A percentile compares a stretch with the other conserved stretches of the same genome.
These are phyloP conservation scores for Lipomyces mesembrius DNA, from an alignment of 805 yeast species.

Conservation along the genomic window DNA sequence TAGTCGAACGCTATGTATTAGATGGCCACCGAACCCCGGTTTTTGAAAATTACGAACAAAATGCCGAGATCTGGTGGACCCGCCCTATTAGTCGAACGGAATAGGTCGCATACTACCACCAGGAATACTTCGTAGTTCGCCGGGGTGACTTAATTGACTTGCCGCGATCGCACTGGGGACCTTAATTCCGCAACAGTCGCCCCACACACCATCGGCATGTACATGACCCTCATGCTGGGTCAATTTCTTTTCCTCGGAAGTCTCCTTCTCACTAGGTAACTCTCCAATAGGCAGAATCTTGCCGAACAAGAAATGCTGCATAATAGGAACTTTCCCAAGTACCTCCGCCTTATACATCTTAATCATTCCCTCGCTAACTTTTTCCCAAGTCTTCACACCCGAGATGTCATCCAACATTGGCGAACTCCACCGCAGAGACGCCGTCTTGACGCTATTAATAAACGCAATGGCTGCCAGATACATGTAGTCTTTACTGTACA, in stretches of 20 bases:
- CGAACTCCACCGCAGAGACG: conserved; percentile 91
- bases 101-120: conserved; percentile 27
- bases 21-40: too few relatives aligned
- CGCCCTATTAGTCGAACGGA: conserved; percentile 39
- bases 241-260: conserved; percentile 2
- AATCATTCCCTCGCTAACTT: conserved; percentile 90
- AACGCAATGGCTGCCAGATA: conserved; percentile 88
- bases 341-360: conserved; percentile 97
- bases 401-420: conserved; percentile 96
- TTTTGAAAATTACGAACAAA: too few relatives aligned
- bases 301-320: conserved; percentile 94
- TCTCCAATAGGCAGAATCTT: conserved; percentile 38
- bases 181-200: conserved; percentile 97
- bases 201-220: conserved; percentile 70
- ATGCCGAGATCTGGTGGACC: too few relatives aligned
- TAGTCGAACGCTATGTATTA: too few relatives aligned
- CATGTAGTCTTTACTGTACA: conserved; percentile 73
- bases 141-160: conserved; percentile 44
- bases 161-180: conserved; percentile 97
- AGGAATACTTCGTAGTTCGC: conserved; percentile 19
- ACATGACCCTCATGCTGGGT: conserved; percentile 46
- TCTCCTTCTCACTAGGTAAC: conserved; percentile 31
- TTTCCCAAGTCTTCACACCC: conserved; percentile 86
- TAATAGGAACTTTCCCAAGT: conserved; percentile 83
- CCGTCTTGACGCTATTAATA: conserved; percentile 75